Base-by-base conservation (phyloP, 1,284 basidiomycete species). In the Pulveroboletus sp. region DNA sequence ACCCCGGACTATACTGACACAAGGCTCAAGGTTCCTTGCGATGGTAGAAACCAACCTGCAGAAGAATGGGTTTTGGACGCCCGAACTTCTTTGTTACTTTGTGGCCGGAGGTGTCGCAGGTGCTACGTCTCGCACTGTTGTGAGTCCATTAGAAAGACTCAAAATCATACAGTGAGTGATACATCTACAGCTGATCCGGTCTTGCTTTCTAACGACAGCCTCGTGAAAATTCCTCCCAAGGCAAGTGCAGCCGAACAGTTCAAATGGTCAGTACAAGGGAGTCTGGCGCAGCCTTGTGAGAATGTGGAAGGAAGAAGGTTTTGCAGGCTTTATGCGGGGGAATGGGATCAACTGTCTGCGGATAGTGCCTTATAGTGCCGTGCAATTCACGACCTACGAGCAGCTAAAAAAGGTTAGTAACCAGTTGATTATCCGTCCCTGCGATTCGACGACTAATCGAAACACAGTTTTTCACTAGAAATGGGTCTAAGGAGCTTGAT, bases 251-350 rank as follows among this genome's bases (percentile, higher is more conserved):
- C 83, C 84, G 22, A 77, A 74, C 26, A 72, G 79, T 22, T 81
- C 84, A 3, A 77, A 84, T 63, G 73, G 76, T 40, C 87, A 89
- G 62, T 96, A 96, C 73, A 85, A 80, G 64, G 91, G 92, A 26
- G 91, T 96, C 48, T 94, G 89, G 89, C 75, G 83, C 24, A 89
- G 87, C 65, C 79, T 96, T 44, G 78, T 81, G 46, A 83, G 93
- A 56, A 97, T 97, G 88, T 96, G 92, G 91, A 78, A 79, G 63
- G 94, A 96, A 70, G 96, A 98, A 74, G 96, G 95, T 2, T 90
- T 95, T 72, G 82, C 77, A 65, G 96, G 96, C 4, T 95, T 87
- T 73, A 96, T 97, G 94, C 82, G 94, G 63, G 90, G 90, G 17
- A 92, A 91, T 69, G 94, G 94, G 17, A 92, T 96, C 71, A 98